phyloP scores from a whole-genome alignment of 345 rosid species.

The Lepidium sativum region DNA sequence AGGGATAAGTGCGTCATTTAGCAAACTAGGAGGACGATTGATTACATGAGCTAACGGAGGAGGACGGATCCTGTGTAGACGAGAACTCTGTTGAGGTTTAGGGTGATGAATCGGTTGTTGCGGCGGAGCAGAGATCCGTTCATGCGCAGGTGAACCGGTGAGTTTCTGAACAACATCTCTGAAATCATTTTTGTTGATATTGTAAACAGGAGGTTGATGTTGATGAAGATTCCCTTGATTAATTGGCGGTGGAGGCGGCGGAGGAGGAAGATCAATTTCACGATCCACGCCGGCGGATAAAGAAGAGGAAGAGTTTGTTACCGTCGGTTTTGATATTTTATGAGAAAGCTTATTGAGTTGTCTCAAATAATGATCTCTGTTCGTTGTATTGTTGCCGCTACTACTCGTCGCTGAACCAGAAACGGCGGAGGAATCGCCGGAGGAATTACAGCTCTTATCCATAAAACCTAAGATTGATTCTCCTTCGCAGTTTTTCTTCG shows the following conservation, averaged over 20 bases:
- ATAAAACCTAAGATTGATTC: constrained; percentile 7
- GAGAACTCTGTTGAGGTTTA: constrained; percentile 60
- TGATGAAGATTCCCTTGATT: constrained; percentile 36
- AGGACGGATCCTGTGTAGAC: constrained; percentile 89
- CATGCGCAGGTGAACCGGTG: constrained; percentile 88
- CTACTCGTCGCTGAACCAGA: constrained; percentile 8
- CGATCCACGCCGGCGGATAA: constrained; percentile 26
- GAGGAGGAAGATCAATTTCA: constrained; percentile 32
- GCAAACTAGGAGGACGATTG: constrained; percentile 58
- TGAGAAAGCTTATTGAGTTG: constrained; percentile 81
- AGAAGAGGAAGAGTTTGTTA: neutral
- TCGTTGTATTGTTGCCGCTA: constrained; percentile 15
- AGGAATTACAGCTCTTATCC: constrained; percentile 56
- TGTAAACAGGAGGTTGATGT: constrained; percentile 84
- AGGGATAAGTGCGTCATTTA: constrained; percentile 31
- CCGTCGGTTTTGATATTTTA: constrained; percentile 58
- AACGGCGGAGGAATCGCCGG: constrained; percentile 37
- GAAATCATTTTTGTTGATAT: constrained; percentile 88
- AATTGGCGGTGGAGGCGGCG: constrained; percentile 10
- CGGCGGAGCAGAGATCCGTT: constrained; percentile 63
- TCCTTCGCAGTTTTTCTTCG: neutral
- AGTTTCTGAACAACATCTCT: constrained; percentile 90
- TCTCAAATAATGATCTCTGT: constrained; percentile 42
- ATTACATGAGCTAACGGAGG: constrained; percentile 68
- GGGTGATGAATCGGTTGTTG: constrained; percentile 53